phyloP scores from a whole-genome alignment of 768 basidiomycete species.

The Podaxis sp. region DNA sequence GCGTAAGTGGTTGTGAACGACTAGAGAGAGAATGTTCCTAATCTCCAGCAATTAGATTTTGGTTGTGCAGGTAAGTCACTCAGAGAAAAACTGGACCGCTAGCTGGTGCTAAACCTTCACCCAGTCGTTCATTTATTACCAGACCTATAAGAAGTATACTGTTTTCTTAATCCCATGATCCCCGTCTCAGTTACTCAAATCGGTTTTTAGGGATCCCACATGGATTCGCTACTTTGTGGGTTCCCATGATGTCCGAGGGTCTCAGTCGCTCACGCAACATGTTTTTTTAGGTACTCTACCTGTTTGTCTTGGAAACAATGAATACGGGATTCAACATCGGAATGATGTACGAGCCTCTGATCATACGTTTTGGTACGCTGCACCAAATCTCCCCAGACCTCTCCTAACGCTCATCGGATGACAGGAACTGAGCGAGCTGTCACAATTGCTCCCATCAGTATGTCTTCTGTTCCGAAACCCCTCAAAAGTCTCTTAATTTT shows the following conservation, averaged over 20 bases:
- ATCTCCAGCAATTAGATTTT: constrained; percentile 27
- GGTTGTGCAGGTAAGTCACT: constrained; percentile 31
- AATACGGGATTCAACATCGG: constrained; percentile 45
- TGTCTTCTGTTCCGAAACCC: constrained; percentile 16
- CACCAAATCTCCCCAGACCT: constrained; percentile 9
- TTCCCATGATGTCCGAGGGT: not conserved
- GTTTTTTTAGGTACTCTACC: constrained; percentile 35
- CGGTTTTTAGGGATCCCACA: constrained; percentile 32
- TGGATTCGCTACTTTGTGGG: constrained; percentile 35
- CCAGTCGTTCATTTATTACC: constrained; percentile 38
- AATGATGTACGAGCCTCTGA: constrained; percentile 47
- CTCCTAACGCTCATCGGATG: not conserved
- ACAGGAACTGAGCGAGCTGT: constrained; percentile 6
- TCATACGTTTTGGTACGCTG: constrained; percentile 32
- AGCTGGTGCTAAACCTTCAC: not conserved
- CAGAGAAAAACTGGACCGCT: too few relatives aligned
- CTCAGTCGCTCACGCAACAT: not conserved
- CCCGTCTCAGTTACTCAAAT: not conserved
- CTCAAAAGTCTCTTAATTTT: constrained; percentile 24
- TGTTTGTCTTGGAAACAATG: constrained; percentile 42
- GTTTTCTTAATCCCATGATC: not conserved
- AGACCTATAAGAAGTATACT: constrained; percentile 37
- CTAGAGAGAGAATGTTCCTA: not conserved
- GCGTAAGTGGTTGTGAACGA: constrained; percentile 28
- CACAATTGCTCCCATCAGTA: constrained; percentile 8